phyloP scores from a whole-genome alignment of 192 early-diverging fungal species.

The Geranomyces variabilis region DNA sequence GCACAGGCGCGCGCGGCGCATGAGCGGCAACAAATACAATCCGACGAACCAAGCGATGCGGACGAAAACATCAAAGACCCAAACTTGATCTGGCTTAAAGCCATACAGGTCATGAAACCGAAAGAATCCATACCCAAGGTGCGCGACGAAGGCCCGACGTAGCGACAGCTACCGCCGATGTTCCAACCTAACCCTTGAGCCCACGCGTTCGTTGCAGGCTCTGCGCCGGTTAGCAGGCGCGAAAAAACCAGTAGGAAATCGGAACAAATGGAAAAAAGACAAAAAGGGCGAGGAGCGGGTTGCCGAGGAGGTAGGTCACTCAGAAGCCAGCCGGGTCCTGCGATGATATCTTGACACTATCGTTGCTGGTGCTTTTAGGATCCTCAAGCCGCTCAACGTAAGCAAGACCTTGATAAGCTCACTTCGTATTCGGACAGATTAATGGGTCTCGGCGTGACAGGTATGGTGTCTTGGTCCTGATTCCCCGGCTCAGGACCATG shows the following conservation, averaged over 20 bases:
- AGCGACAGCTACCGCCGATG: background rate
- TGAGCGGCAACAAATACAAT: slow-evolving; percentile 31
- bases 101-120: slow-evolving; percentile 28
- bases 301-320: slow-evolving; percentile 4
- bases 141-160: no score
- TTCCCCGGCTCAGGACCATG: background rate
- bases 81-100: slow-evolving; percentile 24
- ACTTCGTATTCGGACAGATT: slow-evolving; percentile 47
- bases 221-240: slow-evolving; percentile 43
- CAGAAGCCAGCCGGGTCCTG: no score
- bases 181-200: no score
- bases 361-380: background rate
- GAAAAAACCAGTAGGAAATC: slow-evolving; percentile 31
- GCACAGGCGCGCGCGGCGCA: slow-evolving; percentile 33
- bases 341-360: background rate
- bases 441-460: slow-evolving; percentile 45
- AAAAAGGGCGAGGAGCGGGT: slow-evolving; percentile 28
- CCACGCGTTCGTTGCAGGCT: slow-evolving; percentile 23
- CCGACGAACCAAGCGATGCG: slow-evolving; percentile 10
- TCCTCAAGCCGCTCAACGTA: slow-evolving; percentile 30
- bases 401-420: slow-evolving; percentile 42
- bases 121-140: slow-evolving; percentile 17
- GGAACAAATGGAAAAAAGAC: slow-evolving; percentile 47
- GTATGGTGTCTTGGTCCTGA: slow-evolving; percentile 20
- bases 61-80: slow-evolving; percentile 25